A percentile compares a stretch with the other conserved stretches of the same genome.
phyloP scores from a whole-genome alignment of 148 eudicot genomes.

The Bassia scoparia region DNA sequence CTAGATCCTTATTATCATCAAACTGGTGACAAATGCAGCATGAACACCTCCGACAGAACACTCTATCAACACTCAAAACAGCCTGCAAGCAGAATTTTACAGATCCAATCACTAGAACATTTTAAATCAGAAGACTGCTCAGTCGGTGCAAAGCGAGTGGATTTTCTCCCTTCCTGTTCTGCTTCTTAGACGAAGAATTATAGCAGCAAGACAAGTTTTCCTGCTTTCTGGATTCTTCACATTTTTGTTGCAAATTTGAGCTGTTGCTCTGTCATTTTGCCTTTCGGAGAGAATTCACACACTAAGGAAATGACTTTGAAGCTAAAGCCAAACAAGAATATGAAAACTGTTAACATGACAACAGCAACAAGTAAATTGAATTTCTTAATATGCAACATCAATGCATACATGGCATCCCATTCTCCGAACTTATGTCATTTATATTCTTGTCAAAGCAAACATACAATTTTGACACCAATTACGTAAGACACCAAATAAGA shows the following conservation, averaged over 20 bases:
- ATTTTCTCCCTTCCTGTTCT: constrained; percentile 49
- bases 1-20: constrained; percentile 93
- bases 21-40: constrained; percentile 82
- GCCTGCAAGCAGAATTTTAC: constrained; percentile 85
- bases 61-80: constrained; percentile 46
- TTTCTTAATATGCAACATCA: background rate
- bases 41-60: constrained; percentile 88
- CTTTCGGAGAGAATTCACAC: constrained; percentile 30
- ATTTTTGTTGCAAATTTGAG: constrained; percentile 37
- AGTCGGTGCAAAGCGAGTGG: constrained; percentile 34
- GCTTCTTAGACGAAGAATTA: constrained; percentile 37
- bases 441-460: background rate
- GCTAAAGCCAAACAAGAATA: constrained; percentile 30
- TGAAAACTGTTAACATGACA: constrained; percentile 14
- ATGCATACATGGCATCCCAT: constrained; percentile 2
- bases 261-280: constrained; percentile 46
- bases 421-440: background rate
- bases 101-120: constrained; percentile 46
- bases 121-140: constrained; percentile 32
- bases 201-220: constrained; percentile 31
- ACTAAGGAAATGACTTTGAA: constrained; percentile 41
- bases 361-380: constrained; percentile 4
- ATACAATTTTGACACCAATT: background rate
- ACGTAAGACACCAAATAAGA: background rate
- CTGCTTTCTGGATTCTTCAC: constrained; percentile 40